Percentiles rank a stretch among this genome's conserved stretches.
These are phyloP conservation scores for Fusarium graminum DNA, from an alignment of 2,329 filamentous ascomycete species.

Conservation along the genomic window DNA sequence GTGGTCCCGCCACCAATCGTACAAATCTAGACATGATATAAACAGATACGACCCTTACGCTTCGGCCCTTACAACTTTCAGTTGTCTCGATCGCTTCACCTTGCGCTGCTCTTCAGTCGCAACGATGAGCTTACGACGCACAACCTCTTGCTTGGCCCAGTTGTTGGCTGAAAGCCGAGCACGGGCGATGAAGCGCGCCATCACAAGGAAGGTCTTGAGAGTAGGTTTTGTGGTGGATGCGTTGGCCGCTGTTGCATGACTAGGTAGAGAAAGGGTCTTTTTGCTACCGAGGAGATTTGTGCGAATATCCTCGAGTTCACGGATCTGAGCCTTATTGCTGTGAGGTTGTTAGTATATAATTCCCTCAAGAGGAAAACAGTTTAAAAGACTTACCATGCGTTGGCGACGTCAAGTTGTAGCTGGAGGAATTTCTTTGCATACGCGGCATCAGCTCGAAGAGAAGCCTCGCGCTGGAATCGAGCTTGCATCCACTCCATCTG, in stretches of 20 bases:
- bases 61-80: slow-evolving; percentile 58
- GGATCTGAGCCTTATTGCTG: slow-evolving; percentile 93
- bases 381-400: slow-evolving; percentile 81
- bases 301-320: slow-evolving; percentile 85
- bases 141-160: slow-evolving; percentile 66
- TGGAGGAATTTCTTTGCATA: slow-evolving; percentile 89
- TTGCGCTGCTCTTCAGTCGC: slow-evolving; percentile 63
- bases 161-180: slow-evolving; percentile 61
- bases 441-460: slow-evolving; percentile 82
- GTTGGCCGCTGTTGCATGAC: slow-evolving; percentile 35
- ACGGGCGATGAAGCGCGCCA: slow-evolving; percentile 67
- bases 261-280: slow-evolving; percentile 52
- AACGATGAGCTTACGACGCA: slow-evolving; percentile 62
- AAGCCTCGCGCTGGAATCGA: slow-evolving; percentile 82
- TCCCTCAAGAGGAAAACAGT: not conserved
- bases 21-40: slow-evolving; percentile 10
- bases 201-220: slow-evolving; percentile 61
- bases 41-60: slow-evolving; percentile 25
- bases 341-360: slow-evolving; percentile 33
- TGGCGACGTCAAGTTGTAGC: slow-evolving; percentile 83
- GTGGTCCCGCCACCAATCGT: slow-evolving; percentile 4
- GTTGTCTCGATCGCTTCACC: slow-evolving; percentile 58
- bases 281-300: slow-evolving; percentile 58
- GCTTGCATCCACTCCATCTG: slow-evolving; percentile 94
- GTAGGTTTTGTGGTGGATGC: slow-evolving; percentile 41